These are phyloP conservation scores for Ogataea paraovalis DNA, from an alignment of 805 yeast species.

Conservation along the genomic window DNA sequence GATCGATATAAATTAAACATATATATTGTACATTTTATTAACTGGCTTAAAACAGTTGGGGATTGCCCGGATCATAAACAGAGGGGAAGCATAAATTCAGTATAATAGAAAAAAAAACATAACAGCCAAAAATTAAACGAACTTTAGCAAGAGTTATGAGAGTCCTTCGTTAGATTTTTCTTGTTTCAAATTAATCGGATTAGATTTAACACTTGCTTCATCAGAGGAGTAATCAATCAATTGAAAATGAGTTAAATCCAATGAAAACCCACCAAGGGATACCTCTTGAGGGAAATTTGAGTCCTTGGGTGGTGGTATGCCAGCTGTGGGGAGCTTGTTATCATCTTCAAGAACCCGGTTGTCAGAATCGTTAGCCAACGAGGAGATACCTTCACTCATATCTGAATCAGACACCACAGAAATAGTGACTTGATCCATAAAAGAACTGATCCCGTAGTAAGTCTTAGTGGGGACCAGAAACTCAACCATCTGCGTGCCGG, in stretches of 20 bases:
- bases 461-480: constrained; percentile 15
- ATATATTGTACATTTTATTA: too few species aligned
- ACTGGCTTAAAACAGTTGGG: too few species aligned
- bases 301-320: too few species aligned
- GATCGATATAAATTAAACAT: too few species aligned
- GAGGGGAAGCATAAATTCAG: too few species aligned
- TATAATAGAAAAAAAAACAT: too few species aligned
- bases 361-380: too few species aligned
- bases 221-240: not conserved
- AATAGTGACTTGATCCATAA: not conserved
- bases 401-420: not conserved
- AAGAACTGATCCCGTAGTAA: not conserved
- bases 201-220: not conserved
- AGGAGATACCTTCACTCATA: not conserved
- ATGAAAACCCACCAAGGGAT: not conserved
- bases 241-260: not conserved
- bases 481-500: constrained; percentile 8
- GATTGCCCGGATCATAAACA: too few species aligned
- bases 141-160: too few species aligned
- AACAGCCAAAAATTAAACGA: too few species aligned
- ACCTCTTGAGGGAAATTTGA: not conserved
- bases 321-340: too few species aligned
- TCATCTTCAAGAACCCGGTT: not conserved
- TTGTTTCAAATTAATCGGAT: not conserved
- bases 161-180: too few species aligned